These are phyloP conservation scores for Tulasnella sp. DNA, from an alignment of 768 basidiomycete genomes.

Conservation along the genomic window DNA sequence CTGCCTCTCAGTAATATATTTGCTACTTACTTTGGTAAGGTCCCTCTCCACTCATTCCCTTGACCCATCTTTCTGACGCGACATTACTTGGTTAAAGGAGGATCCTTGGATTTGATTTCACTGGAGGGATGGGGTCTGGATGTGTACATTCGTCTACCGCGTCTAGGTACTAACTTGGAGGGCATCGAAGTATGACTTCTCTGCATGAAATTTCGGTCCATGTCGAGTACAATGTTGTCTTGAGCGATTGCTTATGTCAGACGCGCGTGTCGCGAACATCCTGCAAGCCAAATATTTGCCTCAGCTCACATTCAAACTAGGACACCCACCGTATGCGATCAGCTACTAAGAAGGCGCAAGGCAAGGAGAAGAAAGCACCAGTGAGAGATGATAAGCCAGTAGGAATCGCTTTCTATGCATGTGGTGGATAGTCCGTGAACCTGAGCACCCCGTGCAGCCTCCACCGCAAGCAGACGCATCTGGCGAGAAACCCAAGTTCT, in stretches of 20 bases:
- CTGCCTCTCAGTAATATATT: slow-evolving; percentile 87
- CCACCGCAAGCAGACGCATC: neutral
- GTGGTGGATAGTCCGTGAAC: neutral
- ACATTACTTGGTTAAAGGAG: slow-evolving; percentile 45
- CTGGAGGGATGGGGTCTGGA: slow-evolving; percentile 82
- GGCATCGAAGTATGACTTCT: slow-evolving; percentile 63
- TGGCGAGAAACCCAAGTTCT: slow-evolving; percentile 11
- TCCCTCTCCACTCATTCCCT: neutral
- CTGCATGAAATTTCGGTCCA: neutral
- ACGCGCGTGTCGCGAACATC: slow-evolving; percentile 17
- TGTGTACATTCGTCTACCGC: slow-evolving; percentile 74
- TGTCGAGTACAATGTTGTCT: neutral
- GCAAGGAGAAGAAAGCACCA: neutral
- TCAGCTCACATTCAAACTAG: neutral
- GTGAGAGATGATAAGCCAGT: neutral
- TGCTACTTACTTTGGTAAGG: slow-evolving; percentile 54
- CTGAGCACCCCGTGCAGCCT: neutral
- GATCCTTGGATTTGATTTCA: slow-evolving; percentile 70
- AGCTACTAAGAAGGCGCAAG: neutral
- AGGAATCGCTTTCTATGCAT: neutral
- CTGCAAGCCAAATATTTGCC: neutral
- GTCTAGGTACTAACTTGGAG: slow-evolving; percentile 79
- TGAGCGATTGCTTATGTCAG: neutral
- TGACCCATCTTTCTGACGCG: neutral
- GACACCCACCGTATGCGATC: neutral